Evolutionary conservation across 495 filamentous ascomycete genomes (phyloP).

Genomic region (Tuber brumale): DNA sequence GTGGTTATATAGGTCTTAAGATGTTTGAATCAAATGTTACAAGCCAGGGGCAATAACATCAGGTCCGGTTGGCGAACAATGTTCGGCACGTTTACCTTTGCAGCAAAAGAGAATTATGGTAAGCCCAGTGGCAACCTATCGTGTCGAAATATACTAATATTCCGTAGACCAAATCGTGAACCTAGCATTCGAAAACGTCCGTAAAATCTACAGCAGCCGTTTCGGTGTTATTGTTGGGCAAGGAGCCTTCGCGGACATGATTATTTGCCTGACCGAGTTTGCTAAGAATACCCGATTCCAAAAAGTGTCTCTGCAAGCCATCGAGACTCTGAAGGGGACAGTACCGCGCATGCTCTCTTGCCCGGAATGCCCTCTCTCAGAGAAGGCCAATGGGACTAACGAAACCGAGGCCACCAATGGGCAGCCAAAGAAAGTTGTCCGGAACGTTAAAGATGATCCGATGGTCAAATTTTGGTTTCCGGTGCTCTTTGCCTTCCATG

Average conservation of each 20-base stretch:
- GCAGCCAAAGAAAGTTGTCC: constrained; percentile 46
- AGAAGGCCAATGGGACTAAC: constrained; percentile 45
- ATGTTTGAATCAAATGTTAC: constrained; percentile 99
- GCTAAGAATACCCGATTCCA: constrained; percentile 97
- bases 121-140: constrained; percentile 29
- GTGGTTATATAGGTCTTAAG: constrained; percentile 52
- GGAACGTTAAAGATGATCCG: constrained; percentile 77
- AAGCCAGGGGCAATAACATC: constrained; percentile 90
- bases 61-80: constrained; percentile 97
- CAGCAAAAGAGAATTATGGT: constrained; percentile 82
- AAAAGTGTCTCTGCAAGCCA: constrained; percentile 93
- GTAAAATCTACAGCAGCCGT: constrained; percentile 94
- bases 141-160: constrained; percentile 13
- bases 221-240: constrained; percentile 95
- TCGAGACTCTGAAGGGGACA: constrained; percentile 85
- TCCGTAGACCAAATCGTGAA: constrained; percentile 80
- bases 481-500: constrained; percentile 94
- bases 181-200: constrained; percentile 91
- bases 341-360: constrained; percentile 91
- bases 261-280: constrained; percentile 95
- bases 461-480: constrained; percentile 77
- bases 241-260: constrained; percentile 90
- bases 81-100: constrained; percentile 97
- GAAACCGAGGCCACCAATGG: constrained; percentile 48
- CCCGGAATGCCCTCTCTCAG: constrained; percentile 84